phyloP scores from a whole-genome alignment of 495 filamentous ascomycete genomes.

The Aspergillus avenaceus region DNA sequence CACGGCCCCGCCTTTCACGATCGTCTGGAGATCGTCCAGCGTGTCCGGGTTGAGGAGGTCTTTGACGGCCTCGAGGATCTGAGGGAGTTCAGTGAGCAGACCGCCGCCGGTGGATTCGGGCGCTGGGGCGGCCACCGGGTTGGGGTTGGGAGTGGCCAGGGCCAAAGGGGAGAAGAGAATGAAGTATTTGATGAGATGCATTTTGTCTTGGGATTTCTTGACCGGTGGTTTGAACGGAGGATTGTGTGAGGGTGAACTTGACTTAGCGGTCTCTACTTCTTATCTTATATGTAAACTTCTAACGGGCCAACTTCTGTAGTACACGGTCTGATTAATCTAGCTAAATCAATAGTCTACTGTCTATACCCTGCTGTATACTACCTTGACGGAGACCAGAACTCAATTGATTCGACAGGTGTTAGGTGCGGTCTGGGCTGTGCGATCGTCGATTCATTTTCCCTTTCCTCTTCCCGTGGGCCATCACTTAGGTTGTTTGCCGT shows the following conservation, averaged over 20 bases:
- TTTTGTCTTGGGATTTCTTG: constrained; percentile 13
- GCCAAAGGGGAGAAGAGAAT: constrained; percentile 30
- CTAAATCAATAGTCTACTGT: no score
- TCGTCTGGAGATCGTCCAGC: constrained; percentile 40
- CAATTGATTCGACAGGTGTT: constrained; percentile 6
- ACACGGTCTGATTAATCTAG: no score
- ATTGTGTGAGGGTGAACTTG: background rate
- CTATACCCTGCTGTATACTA: no score
- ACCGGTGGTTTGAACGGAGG: no score
- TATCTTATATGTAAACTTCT: constrained; percentile 1
- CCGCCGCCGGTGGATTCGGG: constrained; percentile 16
- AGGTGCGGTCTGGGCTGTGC: background rate
- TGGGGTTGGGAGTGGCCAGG: constrained; percentile 28
- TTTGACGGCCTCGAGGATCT: constrained; percentile 20
- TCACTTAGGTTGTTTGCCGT: background rate
- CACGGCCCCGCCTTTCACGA: constrained; percentile 27
- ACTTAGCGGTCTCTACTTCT: background rate
- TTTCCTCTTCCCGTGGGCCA: background rate
- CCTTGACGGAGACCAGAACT: no score
- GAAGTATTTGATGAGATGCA: constrained; percentile 27
- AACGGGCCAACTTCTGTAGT: no score
- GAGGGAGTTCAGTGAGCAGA: constrained; percentile 24
- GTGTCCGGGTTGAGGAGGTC: constrained; percentile 33
- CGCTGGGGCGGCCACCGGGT: constrained; percentile 23
- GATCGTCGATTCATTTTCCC: background rate